A percentile compares a stretch with the other conserved stretches of the same genome.
Evolutionary conservation across 352 stramenopile genomes (phyloP).

Genomic region (Pythium coloratum): DNA sequence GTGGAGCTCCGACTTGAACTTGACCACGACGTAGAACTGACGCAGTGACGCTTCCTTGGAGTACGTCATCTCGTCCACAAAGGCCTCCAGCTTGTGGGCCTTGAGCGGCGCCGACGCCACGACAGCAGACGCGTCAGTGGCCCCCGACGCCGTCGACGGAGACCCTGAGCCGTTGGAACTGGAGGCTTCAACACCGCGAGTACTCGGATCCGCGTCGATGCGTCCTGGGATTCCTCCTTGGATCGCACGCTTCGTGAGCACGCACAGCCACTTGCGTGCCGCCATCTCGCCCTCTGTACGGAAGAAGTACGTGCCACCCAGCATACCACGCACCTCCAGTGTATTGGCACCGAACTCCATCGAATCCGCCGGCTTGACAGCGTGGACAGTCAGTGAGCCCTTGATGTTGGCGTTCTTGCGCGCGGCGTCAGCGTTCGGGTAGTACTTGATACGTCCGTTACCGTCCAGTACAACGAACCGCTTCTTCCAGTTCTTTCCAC

Average conservation of each 20-base stretch:
- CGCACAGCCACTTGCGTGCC: slow-evolving; percentile 75
- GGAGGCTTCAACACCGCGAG: background rate
- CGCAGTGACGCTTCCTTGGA: slow-evolving; percentile 69
- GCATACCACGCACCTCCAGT: slow-evolving; percentile 69
- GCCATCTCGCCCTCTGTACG: slow-evolving; percentile 76
- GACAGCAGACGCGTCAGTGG: slow-evolving; percentile 13
- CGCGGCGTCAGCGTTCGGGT: slow-evolving; percentile 73
- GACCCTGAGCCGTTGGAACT: background rate
- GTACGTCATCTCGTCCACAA: slow-evolving; percentile 76
- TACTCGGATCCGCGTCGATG: slow-evolving; percentile 56
- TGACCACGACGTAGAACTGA: slow-evolving; percentile 84
- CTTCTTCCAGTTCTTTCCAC: slow-evolving; percentile 85
- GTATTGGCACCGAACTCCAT: slow-evolving; percentile 78
- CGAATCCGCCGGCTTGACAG: slow-evolving; percentile 68
- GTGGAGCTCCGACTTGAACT: slow-evolving; percentile 84
- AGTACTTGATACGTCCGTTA: slow-evolving; percentile 80
- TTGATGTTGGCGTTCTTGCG: slow-evolving; percentile 80
- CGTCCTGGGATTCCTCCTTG: slow-evolving; percentile 64
- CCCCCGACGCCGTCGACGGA: background rate
- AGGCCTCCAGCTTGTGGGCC: slow-evolving; percentile 59
- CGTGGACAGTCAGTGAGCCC: slow-evolving; percentile 69
- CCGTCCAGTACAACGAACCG: slow-evolving; percentile 74
- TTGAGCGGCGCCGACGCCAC: slow-evolving; percentile 43
- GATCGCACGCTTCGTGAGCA: slow-evolving; percentile 82
- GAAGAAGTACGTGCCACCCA: slow-evolving; percentile 84